Conservation (phyloP, 2,329 filamentous ascomycete species). For the Cercospora zeae-maydis region DNA sequence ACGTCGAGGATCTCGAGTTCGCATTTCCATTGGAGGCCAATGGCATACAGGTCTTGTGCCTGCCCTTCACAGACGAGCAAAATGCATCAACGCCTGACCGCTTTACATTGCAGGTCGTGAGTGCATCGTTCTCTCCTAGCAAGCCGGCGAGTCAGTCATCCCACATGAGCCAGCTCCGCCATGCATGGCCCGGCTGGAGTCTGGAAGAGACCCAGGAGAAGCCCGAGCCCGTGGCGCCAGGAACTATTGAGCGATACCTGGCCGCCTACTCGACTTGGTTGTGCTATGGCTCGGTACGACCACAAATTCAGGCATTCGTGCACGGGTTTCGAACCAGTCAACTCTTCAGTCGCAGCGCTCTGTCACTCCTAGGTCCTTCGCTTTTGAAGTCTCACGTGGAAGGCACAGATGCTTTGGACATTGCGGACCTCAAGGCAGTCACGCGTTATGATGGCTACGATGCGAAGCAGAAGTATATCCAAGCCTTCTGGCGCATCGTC, state of each 20-base stretch:
- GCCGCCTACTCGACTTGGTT: conserved; percentile 82
- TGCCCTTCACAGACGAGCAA: neutral
- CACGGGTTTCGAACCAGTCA: conserved; percentile 61
- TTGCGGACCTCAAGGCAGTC: conserved; percentile 66
- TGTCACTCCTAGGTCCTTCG: conserved; percentile 60
- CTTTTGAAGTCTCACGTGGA: conserved; percentile 77
- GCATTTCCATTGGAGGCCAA: conserved; percentile 70
- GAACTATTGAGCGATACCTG: conserved; percentile 74
- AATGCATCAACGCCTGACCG: neutral
- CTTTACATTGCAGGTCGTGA: conserved; percentile 3
- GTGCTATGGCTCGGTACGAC: conserved; percentile 69
- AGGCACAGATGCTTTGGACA: conserved; percentile 76
- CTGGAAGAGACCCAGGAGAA: conserved; percentile 30
- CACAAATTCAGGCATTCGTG: conserved; percentile 77
- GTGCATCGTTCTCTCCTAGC: neutral
- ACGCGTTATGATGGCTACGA: conserved; percentile 81
- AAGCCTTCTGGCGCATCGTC: conserved; percentile 82
- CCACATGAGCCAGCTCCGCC: neutral
- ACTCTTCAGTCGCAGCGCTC: conserved; percentile 20
- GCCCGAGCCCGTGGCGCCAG: conserved; percentile 73
- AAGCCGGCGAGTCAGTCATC: neutral
- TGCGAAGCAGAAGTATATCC: conserved; percentile 63
- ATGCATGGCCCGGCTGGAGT: conserved; percentile 55
- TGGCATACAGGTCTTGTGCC: conserved; percentile 51
- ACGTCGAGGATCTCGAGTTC: conserved; percentile 78